A percentile compares a stretch with the other conserved stretches of the same genome.
Conservation (phyloP, 2,329 filamentous ascomycete genomes). For the Aureobasidium uvarum region DNA sequence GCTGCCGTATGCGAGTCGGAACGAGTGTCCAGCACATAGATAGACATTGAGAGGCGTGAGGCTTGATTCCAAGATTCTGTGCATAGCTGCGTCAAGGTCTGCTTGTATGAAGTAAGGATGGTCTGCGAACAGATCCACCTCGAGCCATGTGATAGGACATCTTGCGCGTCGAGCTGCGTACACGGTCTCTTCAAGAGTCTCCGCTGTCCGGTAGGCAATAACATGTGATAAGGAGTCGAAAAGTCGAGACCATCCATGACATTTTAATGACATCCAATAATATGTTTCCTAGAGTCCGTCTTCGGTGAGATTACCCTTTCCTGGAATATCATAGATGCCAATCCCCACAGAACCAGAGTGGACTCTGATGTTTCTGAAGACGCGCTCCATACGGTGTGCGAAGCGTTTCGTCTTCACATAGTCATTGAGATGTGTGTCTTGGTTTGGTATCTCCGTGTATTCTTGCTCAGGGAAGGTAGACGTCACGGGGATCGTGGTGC, state of each 20-base stretch:
- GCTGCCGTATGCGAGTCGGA: neutral
- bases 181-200: neutral
- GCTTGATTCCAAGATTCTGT: neutral
- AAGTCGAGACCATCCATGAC: neutral
- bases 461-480: too few species aligned
- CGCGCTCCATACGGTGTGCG: neutral
- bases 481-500: neutral
- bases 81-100: neutral
- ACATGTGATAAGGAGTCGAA: too few species aligned
- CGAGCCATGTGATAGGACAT: constrained; percentile 3
- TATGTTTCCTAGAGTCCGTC: too few species aligned
- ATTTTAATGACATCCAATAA: too few species aligned
- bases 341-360: neutral
- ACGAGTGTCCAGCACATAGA: neutral
- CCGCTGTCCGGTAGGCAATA: neutral
- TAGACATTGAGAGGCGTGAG: neutral
- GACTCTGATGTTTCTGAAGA: neutral
- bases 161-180: constrained; percentile 1
- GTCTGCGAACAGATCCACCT: neutral
- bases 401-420: neutral
- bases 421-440: neutral
- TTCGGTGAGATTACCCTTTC: too few species aligned
- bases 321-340: neutral
- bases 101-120: too few species aligned
- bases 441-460: too few species aligned